phyloP scores from a whole-genome alignment of 371 early-diverging fungal species.

The Mortierella sp. region DNA sequence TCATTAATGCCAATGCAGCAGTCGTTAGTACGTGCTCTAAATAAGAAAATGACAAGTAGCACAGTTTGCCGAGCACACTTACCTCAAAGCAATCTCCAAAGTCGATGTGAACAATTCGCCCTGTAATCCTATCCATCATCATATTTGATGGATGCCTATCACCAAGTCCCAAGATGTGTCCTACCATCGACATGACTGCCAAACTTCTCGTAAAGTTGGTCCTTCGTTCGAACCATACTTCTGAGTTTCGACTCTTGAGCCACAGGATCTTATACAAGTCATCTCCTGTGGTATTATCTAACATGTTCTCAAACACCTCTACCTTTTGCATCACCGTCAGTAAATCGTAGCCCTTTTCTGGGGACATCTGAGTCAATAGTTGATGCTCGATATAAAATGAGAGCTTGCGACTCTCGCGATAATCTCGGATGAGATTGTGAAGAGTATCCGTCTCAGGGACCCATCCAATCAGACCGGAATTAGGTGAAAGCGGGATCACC shows the following conservation, averaged over 20 bases:
- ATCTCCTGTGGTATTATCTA: slow-evolving; percentile 82
- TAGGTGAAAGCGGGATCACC: slow-evolving; percentile 95
- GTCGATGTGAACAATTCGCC: slow-evolving; percentile 98
- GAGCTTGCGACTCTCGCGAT: slow-evolving; percentile 89
- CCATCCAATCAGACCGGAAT: slow-evolving; percentile 98
- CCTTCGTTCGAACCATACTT: slow-evolving; percentile 95
- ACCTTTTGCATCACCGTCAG: slow-evolving; percentile 93
- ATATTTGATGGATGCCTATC: slow-evolving; percentile 99
- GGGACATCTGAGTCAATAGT: slow-evolving; percentile 80
- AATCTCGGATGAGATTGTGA: slow-evolving; percentile 92
- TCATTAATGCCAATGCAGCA: neutral
- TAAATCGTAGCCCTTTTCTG: slow-evolving; percentile 94
- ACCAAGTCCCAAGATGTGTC: slow-evolving; percentile 98
- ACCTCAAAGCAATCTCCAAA: slow-evolving; percentile 99
- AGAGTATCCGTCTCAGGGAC: slow-evolving; percentile 95
- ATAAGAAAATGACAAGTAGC: neutral
- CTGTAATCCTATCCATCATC: slow-evolving; percentile 93
- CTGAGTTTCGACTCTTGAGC: slow-evolving; percentile 96
- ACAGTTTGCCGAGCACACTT: slow-evolving; percentile 18
- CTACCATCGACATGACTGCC: slow-evolving; percentile 99
- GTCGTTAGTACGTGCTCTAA: neutral
- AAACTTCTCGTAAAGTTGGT: slow-evolving; percentile 97
- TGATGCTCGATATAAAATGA: slow-evolving; percentile 93
- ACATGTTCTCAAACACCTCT: slow-evolving; percentile 94
- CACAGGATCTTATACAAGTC: slow-evolving; percentile 96